Evolutionary conservation across 345 rosid species (phyloP).

Genomic region (Excoecaria cochinchinensis): DNA sequence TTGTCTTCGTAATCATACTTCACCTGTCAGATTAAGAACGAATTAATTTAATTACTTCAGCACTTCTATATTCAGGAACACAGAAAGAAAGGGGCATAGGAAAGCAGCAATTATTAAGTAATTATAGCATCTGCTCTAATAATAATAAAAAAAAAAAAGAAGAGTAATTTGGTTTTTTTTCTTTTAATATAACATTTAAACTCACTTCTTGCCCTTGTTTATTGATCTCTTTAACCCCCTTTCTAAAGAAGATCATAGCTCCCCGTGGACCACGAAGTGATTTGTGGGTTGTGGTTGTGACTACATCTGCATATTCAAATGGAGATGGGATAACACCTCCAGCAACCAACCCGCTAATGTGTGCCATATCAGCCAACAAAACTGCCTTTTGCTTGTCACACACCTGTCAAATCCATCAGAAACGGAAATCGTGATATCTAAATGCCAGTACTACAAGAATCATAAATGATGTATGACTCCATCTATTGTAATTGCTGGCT

Average conservation of each 20-base stretch:
- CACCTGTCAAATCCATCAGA: conserved; percentile 51
- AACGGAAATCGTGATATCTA: conserved; percentile 1
- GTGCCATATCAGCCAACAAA: conserved; percentile 94
- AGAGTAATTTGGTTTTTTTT: not conserved
- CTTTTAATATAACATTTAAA: conserved; percentile 4
- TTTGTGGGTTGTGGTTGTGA: conserved; percentile 96
- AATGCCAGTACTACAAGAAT: not conserved
- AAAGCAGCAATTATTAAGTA: not conserved
- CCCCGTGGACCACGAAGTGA: conserved; percentile 99
- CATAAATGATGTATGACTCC: not conserved
- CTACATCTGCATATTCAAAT: conserved; percentile 90
- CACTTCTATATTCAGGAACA: conserved; percentile 1
- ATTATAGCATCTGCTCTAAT: conserved; percentile 1
- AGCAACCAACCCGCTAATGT: conserved; percentile 93
- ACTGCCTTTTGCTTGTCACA: conserved; percentile 95
- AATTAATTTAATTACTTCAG: conserved; percentile 1
- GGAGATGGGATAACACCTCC: conserved; percentile 97
- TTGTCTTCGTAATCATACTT: conserved; percentile 82
- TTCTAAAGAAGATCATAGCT: conserved; percentile 95
- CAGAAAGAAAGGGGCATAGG: not conserved
- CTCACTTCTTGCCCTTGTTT: conserved; percentile 90
- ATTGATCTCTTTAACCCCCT: conserved; percentile 81
- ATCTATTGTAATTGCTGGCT: not conserved
- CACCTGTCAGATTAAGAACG: conserved; percentile 47
- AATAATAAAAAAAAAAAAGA: not conserved